Percentiles rank a stretch among this genome's conserved stretches.
Evolutionary conservation across 257 asterid genomes (phyloP).

Genomic region (Anisodus acutangulus): DNA sequence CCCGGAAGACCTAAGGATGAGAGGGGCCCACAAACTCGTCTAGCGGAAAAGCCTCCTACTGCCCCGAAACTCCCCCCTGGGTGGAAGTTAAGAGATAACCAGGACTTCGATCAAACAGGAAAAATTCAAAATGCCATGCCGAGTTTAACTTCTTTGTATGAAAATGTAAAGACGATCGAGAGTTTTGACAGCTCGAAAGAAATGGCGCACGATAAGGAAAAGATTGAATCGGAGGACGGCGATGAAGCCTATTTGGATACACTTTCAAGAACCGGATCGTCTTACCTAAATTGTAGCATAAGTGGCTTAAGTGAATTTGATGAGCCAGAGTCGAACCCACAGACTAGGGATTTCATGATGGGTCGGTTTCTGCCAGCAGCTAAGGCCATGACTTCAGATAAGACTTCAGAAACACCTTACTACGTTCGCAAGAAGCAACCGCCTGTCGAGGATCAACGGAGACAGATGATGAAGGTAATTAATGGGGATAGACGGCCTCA

Average conservation of each 20-base stretch:
- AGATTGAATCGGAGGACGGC: constrained; percentile 48
- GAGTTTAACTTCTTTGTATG: constrained; percentile 28
- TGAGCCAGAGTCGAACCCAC: constrained; percentile 44
- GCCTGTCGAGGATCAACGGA: constrained; percentile 39
- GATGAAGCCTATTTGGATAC: constrained; percentile 69
- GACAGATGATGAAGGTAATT: constrained; percentile 45
- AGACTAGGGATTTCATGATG: constrained; percentile 70
- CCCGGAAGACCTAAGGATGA: constrained; percentile 78
- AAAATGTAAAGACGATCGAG: constrained; percentile 30
- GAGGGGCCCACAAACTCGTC: constrained; percentile 26
- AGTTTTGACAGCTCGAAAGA: constrained; percentile 36
- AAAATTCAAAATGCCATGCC: neutral
- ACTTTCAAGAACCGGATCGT: constrained; percentile 71
- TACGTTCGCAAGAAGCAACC: constrained; percentile 56
- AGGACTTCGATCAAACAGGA: constrained; percentile 35
- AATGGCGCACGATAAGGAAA: constrained; percentile 36
- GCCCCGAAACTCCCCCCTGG: constrained; percentile 80
- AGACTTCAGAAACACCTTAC: constrained; percentile 55
- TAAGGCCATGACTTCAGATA: constrained; percentile 66
- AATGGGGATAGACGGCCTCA: constrained; percentile 48
- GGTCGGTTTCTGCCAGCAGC: constrained; percentile 96
- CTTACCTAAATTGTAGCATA: constrained; percentile 69
- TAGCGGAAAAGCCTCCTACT: constrained; percentile 39
- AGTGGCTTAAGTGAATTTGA: constrained; percentile 68
- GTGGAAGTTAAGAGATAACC: constrained; percentile 40